A percentile compares a stretch with the other conserved stretches of the same genome.
Evolutionary conservation across 495 filamentous ascomycete genomes (phyloP).

Genomic region (Talaromyces nanjingensis): DNA sequence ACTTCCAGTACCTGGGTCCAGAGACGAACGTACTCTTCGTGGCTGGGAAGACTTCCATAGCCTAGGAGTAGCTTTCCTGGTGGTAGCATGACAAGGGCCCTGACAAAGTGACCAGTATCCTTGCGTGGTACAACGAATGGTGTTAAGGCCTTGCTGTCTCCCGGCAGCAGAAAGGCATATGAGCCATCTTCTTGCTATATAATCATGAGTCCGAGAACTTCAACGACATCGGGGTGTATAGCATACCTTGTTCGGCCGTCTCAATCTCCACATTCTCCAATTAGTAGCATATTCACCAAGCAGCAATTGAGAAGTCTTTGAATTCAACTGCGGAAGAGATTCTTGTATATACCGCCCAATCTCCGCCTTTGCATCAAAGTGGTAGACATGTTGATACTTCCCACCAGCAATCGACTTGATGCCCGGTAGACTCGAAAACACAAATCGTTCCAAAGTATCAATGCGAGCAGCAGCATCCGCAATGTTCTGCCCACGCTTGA

Average conservation of each 20-base stretch:
- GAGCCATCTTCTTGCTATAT: background rate
- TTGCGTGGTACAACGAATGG: background rate
- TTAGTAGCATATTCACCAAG: background rate
- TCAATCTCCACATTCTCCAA: background rate
- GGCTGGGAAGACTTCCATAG: background rate
- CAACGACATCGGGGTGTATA: background rate
- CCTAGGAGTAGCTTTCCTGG: background rate
- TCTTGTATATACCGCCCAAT: constrained; percentile 30
- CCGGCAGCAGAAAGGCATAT: background rate
- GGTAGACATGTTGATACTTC: constrained; percentile 26
- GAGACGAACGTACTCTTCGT: background rate
- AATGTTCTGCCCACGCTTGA: constrained; percentile 27
- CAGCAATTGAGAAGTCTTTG: background rate
- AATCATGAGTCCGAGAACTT: background rate
- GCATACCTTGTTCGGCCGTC: background rate
- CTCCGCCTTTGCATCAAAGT: constrained; percentile 32
- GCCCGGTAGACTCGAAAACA: background rate
- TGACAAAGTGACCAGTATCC: background rate
- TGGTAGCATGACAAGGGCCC: background rate
- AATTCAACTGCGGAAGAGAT: background rate
- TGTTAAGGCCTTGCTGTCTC: background rate
- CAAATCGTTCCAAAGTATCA: background rate
- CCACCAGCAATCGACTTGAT: constrained; percentile 18
- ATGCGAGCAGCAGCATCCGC: background rate
- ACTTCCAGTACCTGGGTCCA: background rate